Base-by-base conservation (phyloP, 2,329 filamentous ascomycete genomes). In the Ophiostoma sp. region DNA sequence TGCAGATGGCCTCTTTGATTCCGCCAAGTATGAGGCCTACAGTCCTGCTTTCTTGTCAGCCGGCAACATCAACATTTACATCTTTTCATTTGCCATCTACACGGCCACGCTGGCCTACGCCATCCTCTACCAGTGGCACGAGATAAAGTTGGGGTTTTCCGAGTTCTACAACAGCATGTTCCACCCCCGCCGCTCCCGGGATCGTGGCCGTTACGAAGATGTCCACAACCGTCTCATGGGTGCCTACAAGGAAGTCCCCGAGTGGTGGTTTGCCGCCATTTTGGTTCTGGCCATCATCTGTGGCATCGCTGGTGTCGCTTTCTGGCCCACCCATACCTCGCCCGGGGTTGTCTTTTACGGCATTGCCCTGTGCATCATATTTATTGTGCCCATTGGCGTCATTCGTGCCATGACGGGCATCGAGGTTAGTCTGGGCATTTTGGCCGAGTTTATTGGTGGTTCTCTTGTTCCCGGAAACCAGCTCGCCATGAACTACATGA, bases 71-170 rank as follows among this genome's bases (percentile, higher is more conserved):
- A 80, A 82, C 39, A 81, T 85, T n/a, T 89, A 88, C 80, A 81
- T 86, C 75, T 86, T 85, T 78, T 88, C 87, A 80, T 89, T 89
- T 73, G 85, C 83, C 69, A 84, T 87, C 39, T 88, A 88, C 76
- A 82, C 87, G 0, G 85, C 86, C 22, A 85, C 84, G 0, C 78
- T 89, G 19, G 85, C 84, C 3, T 87, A 88, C 72, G 84, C 85
- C 31, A 77, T 80, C 22, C 81, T 89, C 1, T 88, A 87, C 78
- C 76, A 76, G 57, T 48, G 70, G 72, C 36, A 59, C 52, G 74
- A 76, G 59, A 68, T 77, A 42, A 68, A 70, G 69, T 66, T 75
- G 31, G 74, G 74, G 36, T 74, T 74, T 31, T 15, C 33, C 22
- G 61, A 63, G 69, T 61, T 74, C 22, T 71, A 71, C 17, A 45